phyloP scores from a whole-genome alignment of 805 yeast species.

The Blastobotrys muscicola region DNA sequence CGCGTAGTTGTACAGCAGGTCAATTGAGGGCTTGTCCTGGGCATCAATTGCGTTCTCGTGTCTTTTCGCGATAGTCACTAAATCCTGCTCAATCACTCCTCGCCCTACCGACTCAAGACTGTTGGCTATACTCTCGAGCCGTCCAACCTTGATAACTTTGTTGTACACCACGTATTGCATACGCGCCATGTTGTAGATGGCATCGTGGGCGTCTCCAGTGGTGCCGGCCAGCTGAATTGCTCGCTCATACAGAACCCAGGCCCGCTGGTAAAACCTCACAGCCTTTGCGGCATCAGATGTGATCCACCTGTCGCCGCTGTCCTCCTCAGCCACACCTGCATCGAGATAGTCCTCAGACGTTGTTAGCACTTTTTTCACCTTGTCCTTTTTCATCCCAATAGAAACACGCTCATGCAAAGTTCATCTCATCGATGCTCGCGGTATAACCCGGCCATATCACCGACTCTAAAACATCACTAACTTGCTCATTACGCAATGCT shows the following conservation, averaged over 20 bases:
- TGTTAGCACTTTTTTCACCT: too few species aligned
- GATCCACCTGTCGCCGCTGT: constrained; percentile 68
- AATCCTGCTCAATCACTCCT: constrained; percentile 5
- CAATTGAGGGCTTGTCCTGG: constrained; percentile 6
- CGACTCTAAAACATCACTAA: too few species aligned
- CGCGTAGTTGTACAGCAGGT: constrained; percentile 17
- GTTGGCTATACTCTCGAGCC: constrained; percentile 4
- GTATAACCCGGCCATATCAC: too few species aligned
- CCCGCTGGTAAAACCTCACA: constrained; percentile 53
- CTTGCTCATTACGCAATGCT: too few species aligned
- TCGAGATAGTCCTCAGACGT: constrained; percentile 48
- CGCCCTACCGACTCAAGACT: constrained; percentile 5
- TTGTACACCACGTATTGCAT: constrained; percentile 49
- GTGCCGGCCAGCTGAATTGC: constrained; percentile 24
- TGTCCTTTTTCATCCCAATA: too few species aligned
- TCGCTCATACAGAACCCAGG: constrained; percentile 36
- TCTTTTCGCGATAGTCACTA: constrained; percentile 7
- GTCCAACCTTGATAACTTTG: constrained; percentile 33
- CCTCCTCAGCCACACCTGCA: constrained; percentile 52
- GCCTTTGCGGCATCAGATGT: constrained; percentile 57
- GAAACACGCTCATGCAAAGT: too few species aligned
- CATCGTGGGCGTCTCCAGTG: constrained; percentile 29
- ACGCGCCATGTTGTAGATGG: constrained; percentile 50
- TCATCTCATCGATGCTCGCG: too few species aligned
- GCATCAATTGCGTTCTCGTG: constrained; percentile 8